A percentile compares a stretch with the other conserved stretches of the same genome.
These are phyloP conservation scores for Trichomonascaceae sp. DNA, from an alignment of 1,139 yeast genomes.

Conservation along the genomic window DNA sequence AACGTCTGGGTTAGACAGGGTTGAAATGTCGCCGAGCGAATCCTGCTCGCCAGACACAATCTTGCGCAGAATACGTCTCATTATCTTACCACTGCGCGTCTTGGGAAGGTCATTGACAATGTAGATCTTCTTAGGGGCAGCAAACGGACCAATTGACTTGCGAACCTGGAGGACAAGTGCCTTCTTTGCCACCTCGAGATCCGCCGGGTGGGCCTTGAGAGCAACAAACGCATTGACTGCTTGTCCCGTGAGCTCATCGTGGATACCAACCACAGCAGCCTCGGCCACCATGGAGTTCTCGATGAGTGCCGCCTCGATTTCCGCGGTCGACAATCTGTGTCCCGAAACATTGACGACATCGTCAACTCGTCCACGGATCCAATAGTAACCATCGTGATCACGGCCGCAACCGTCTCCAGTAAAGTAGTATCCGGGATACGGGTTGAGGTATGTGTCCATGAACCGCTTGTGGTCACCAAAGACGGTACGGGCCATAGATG, in stretches of 20 bases:
- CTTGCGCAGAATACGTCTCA: slow-evolving; percentile 95
- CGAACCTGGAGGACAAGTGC: slow-evolving; percentile 77
- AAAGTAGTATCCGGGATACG: slow-evolving; percentile 92
- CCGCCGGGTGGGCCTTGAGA: slow-evolving; percentile 47
- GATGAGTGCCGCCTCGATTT: slow-evolving; percentile 82
- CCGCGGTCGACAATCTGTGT: slow-evolving; percentile 92
- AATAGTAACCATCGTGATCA: slow-evolving; percentile 91
- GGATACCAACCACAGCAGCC: slow-evolving; percentile 88
- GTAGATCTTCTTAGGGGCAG: slow-evolving; percentile 87
- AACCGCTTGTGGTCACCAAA: slow-evolving; percentile 82
- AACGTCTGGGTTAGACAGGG: slow-evolving; percentile 76
- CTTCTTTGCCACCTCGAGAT: slow-evolving; percentile 51
- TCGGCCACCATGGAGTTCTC: slow-evolving; percentile 75
- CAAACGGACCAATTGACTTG: slow-evolving; percentile 93
- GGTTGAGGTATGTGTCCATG: slow-evolving; percentile 84
- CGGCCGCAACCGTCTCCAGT: slow-evolving; percentile 99
- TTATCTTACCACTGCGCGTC: slow-evolving; percentile 95
- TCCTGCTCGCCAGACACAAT: slow-evolving; percentile 79
- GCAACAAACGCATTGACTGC: slow-evolving; percentile 91
- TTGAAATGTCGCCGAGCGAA: slow-evolving; percentile 83
- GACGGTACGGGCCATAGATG: slow-evolving; percentile 94
- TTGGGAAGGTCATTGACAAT: slow-evolving; percentile 87
- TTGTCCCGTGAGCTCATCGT: slow-evolving; percentile 94
- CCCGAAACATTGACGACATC: slow-evolving; percentile 96
- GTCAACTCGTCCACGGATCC: slow-evolving; percentile 97